Evolutionary conservation across 1,139 yeast species (phyloP), one percentile per base, ranked within the genome.

Genomic region (Hansenula sp.): DNA sequence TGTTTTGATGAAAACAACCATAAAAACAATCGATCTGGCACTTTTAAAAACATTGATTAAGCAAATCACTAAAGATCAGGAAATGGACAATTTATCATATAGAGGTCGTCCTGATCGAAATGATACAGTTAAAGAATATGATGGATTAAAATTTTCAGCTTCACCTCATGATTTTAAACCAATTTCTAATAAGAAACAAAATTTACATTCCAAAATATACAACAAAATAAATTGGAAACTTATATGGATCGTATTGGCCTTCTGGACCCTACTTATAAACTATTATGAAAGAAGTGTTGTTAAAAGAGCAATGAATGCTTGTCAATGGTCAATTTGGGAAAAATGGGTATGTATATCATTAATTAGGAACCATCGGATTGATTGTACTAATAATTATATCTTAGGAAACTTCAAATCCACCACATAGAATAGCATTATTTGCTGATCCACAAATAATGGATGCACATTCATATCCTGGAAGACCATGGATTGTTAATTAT

Each of bases 391-490:
- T 9, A 7, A 21, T 21, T 21, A 9, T 7, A 21, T 21, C n/a
- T n/a, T 7, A 21, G 24, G 59, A 53, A 2, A 36, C 40, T 8
- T 47, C 45, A 4, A 54, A 59, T 0, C 48, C 52, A 1, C 79
- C 88, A 0, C 81, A 82, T 50, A 73, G 82, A 39, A 68, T 90
- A 2, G 83, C 85, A 0, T 59, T 92, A 16, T 69, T 87, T 34
- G 97, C 97, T 0, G 98, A 92, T 58, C 97, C 97, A 0, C 97
- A 92, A 59, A 70, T 92, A 32, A 84, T 90, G 50, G 97, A 92
- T 56, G 80, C 71, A 9, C 72, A 75, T 56, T 79, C 89, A 0
- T 83, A 83, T 54, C 84, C 85, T 4, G 72, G 68, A 2, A 66
- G 81, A 51, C 77, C 82, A 0, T 49, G 58, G 8, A 30, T 69